phyloP scores from a whole-genome alignment of 768 basidiomycete species.

The Lyophyllum shimeji region DNA sequence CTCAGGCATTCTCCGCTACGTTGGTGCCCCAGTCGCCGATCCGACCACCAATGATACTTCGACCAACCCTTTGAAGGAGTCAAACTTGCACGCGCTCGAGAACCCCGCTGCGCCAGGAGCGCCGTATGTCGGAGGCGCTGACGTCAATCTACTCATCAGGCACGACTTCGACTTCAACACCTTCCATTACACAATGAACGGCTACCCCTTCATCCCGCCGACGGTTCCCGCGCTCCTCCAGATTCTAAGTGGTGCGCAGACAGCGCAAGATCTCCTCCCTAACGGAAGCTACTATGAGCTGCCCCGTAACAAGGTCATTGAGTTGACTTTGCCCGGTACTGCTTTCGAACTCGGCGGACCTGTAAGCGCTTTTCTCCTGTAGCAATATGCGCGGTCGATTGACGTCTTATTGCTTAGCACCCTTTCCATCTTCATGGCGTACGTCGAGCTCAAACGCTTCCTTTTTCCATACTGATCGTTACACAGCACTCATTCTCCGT shows the following conservation, averaged over 20 bases:
- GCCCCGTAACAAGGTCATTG: constrained; percentile 45
- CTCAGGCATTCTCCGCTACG: constrained; percentile 52
- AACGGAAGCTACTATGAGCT: constrained; percentile 41
- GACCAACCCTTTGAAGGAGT: constrained; percentile 17
- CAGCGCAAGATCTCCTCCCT: constrained; percentile 38
- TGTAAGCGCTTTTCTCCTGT: constrained; percentile 23
- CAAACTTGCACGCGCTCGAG: constrained; percentile 29
- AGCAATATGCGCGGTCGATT: background rate
- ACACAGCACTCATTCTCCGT: constrained; percentile 31
- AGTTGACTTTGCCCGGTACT: constrained; percentile 42
- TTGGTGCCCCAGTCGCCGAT: constrained; percentile 41
- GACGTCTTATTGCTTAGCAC: background rate
- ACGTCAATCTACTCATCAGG: constrained; percentile 37
- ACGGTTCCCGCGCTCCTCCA: constrained; percentile 43
- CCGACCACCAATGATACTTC: constrained; percentile 33
- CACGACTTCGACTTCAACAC: constrained; percentile 17
- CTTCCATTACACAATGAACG: constrained; percentile 28
- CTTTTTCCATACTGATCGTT: background rate
- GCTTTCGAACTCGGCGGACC: constrained; percentile 27
- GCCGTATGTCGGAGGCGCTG: constrained; percentile 37
- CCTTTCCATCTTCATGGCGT: constrained; percentile 17
- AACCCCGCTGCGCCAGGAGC: constrained; percentile 29
- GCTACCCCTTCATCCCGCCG: constrained; percentile 31
- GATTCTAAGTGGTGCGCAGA: constrained; percentile 44
- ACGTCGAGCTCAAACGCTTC: background rate